Conservation (phyloP, 1,284 basidiomycete species). For the Ustilago cynodontis region DNA sequence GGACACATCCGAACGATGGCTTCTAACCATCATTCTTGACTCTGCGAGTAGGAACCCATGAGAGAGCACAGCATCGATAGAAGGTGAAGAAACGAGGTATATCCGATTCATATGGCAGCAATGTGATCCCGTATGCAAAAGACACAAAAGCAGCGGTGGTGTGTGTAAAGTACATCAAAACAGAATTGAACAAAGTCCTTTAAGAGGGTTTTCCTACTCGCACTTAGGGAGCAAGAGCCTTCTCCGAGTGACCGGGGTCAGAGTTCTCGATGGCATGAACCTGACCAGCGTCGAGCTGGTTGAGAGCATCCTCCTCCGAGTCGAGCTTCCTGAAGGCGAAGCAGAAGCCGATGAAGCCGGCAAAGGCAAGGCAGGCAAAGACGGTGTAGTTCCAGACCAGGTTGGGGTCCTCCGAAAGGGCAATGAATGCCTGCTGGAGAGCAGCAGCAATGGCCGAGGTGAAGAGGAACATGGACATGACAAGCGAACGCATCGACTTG, state of each 20-base stretch:
- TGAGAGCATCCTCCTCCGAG: conserved; percentile 73
- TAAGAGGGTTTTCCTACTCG: not conserved
- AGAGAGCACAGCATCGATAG: not conserved
- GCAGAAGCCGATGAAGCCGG: conserved; percentile 76
- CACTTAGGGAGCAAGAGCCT: conserved; percentile 30
- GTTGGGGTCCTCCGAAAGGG: conserved; percentile 73
- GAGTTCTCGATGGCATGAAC: conserved; percentile 22
- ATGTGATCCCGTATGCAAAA: conserved; percentile 9
- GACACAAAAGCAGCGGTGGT: conserved; percentile 10
- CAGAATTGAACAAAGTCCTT: not conserved
- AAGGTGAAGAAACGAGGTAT: conserved; percentile 18
- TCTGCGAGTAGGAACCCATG: not conserved
- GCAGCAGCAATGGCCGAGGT: conserved; percentile 75
- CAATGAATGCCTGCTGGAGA: conserved; percentile 75
- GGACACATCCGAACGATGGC: not conserved
- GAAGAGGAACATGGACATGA: conserved; percentile 75
- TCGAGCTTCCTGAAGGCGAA: conserved; percentile 76
- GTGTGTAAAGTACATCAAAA: conserved; percentile 30
- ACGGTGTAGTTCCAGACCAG: conserved; percentile 74
- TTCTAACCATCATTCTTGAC: no score
- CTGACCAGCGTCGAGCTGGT: conserved; percentile 53
- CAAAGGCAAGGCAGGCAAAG: conserved; percentile 72
- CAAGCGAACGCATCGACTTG: conserved; percentile 71
- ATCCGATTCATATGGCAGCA: conserved; percentile 18
- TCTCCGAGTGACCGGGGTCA: conserved; percentile 33